phyloP scores from a whole-genome alignment of 768 basidiomycete species.

The Punctularia strigosozonata region DNA sequence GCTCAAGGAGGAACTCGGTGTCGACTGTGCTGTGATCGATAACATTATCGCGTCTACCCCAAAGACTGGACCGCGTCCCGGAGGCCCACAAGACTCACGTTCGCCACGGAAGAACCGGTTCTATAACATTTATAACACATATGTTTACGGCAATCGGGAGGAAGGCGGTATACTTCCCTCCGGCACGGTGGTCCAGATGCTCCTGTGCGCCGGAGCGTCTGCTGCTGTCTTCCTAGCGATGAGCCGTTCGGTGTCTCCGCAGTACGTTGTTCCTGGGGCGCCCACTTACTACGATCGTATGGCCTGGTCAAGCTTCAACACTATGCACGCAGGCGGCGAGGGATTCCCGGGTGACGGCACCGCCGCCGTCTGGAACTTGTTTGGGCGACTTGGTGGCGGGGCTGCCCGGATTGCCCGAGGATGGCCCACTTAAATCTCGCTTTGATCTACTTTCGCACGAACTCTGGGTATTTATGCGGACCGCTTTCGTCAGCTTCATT shows the following conservation, averaged over 20 bases:
- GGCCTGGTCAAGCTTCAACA: conserved; percentile 73
- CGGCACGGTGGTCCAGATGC: conserved; percentile 28
- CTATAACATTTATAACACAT: conserved; percentile 83
- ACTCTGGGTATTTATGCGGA: background rate
- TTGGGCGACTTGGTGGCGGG: conserved; percentile 63
- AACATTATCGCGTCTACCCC: conserved; percentile 42
- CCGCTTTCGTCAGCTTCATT: too few relatives aligned
- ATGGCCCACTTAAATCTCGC: conserved; percentile 49
- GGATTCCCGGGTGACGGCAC: conserved; percentile 51
- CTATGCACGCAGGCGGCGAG: conserved; percentile 57
- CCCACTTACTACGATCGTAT: conserved; percentile 66
- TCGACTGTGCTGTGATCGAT: conserved; percentile 69
- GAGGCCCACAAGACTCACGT: conserved; percentile 11
- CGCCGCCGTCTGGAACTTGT: conserved; percentile 52
- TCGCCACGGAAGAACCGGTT: conserved; percentile 33
- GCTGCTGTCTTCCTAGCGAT: conserved; percentile 50
- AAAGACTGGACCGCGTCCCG: conserved; percentile 21
- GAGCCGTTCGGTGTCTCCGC: conserved; percentile 45
- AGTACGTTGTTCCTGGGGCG: conserved; percentile 50
- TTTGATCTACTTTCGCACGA: conserved; percentile 2
- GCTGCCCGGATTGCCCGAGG: conserved; percentile 68
- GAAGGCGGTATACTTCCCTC: conserved; percentile 20
- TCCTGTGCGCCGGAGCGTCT: conserved; percentile 51
- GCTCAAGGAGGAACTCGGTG: conserved; percentile 68
- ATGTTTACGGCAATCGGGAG: conserved; percentile 35